A percentile compares a stretch with the other conserved stretches of the same genome.
Evolutionary conservation across 2,329 filamentous ascomycete species (phyloP).

Genomic region (Cladorrhinum sp.): DNA sequence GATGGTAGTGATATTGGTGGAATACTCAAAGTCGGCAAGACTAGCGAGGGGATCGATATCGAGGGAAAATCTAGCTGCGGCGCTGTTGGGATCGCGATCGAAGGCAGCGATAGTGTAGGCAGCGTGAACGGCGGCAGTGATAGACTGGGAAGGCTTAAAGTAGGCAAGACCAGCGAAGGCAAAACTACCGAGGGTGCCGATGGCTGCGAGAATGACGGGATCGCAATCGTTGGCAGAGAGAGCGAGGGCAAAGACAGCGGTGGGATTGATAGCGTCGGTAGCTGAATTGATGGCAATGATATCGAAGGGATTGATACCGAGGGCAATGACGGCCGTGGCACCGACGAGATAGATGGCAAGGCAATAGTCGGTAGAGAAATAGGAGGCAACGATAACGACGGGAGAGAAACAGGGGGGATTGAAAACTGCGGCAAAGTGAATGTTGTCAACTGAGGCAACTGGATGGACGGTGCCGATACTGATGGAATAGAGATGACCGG

Average conservation of each 20-base stretch:
- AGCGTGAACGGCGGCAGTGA: neutral
- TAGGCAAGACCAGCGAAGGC: neutral
- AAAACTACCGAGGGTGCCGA: neutral
- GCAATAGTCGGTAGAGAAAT: no score
- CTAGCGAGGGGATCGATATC: neutral
- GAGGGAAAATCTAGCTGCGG: neutral
- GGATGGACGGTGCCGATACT: no score
- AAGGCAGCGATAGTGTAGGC: neutral
- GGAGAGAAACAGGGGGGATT: neutral
- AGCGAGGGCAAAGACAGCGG: neutral
- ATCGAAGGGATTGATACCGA: neutral
- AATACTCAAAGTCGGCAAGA: neutral
- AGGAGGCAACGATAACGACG: neutral
- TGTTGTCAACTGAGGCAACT: neutral
- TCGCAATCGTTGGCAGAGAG: neutral
- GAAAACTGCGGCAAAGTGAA: neutral
- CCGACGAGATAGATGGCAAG: no score
- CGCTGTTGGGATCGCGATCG: neutral
- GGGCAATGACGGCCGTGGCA: neutral
- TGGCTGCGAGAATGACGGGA: neutral
- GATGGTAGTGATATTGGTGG: neutral
- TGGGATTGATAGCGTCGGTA: neutral
- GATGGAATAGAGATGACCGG: neutral
- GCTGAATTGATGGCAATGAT: neutral
- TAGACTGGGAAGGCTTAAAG: neutral